phyloP scores from a whole-genome alignment of 805 yeast species.

The Huiozyma sinensis region DNA sequence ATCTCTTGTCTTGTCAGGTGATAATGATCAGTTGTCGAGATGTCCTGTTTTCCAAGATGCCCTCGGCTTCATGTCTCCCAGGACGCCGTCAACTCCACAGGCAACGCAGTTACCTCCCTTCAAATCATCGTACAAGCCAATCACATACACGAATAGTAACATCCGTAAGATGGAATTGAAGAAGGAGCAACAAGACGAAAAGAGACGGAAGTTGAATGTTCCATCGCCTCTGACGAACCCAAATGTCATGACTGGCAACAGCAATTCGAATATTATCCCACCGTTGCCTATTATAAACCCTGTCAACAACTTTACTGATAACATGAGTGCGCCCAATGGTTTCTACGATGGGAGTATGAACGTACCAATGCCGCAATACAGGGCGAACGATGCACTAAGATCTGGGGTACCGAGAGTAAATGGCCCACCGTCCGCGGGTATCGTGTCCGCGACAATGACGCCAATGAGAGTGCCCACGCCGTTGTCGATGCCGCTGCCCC shows the following conservation, averaged over 20 bases:
- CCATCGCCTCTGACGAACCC: background rate
- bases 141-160: slow-evolving; percentile 25
- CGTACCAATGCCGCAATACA: background rate
- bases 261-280: background rate
- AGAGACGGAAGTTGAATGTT: slow-evolving; percentile 16
- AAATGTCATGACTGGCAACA: background rate
- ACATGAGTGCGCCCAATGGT: slow-evolving; percentile 3
- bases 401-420: background rate
- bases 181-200: slow-evolving; percentile 12
- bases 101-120: slow-evolving; percentile 23
- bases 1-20: slow-evolving; percentile 23
- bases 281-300: slow-evolving; percentile 1
- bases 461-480: background rate
- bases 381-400: background rate
- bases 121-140: slow-evolving; percentile 25
- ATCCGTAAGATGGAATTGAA: slow-evolving; percentile 14
- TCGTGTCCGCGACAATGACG: background rate
- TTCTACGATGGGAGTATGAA: background rate
- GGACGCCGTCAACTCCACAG: slow-evolving; percentile 5
- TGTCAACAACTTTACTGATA: slow-evolving; percentile 2
- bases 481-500: background rate
- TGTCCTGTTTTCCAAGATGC: slow-evolving; percentile 32
- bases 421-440: background rate
- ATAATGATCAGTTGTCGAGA: slow-evolving; percentile 25
- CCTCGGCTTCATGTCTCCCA: slow-evolving; percentile 22